Percentiles rank a stretch among this genome's conserved stretches.
phyloP scores from a whole-genome alignment of 2,329 filamentous ascomycete genomes.

The Neoarthrinium moseri region DNA sequence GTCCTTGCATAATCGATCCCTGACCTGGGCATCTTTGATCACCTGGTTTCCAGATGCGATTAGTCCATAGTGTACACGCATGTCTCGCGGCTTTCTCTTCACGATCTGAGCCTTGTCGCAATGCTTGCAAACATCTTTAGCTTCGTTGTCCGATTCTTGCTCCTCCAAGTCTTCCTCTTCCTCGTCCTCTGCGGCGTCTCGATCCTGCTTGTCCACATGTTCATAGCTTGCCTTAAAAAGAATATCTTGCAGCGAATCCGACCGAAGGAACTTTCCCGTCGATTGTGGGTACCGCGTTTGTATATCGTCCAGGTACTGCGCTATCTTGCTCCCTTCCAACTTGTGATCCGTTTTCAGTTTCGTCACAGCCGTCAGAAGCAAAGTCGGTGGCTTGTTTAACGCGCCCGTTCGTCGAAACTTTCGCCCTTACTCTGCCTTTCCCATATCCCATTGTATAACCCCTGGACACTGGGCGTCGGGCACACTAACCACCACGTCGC shows the following conservation, averaged over 20 bases:
- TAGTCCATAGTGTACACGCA: slow-evolving; percentile 22
- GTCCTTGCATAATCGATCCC: slow-evolving; percentile 14
- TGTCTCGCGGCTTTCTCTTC: slow-evolving; percentile 15
- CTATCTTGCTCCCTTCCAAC: slow-evolving; percentile 16
- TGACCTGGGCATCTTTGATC: slow-evolving; percentile 19
- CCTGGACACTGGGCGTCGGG: slow-evolving; percentile 14
- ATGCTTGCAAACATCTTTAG: slow-evolving; percentile 11
- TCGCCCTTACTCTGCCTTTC: slow-evolving; percentile 14
- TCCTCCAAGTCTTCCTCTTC: background rate
- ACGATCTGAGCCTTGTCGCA: slow-evolving; percentile 17
- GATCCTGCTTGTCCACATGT: background rate
- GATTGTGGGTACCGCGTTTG: slow-evolving; percentile 14
- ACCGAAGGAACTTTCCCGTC: slow-evolving; percentile 14
- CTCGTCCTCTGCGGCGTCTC: background rate
- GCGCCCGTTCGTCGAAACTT: slow-evolving; percentile 16
- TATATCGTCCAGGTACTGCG: slow-evolving; percentile 16
- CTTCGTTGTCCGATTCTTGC: slow-evolving; percentile 6
- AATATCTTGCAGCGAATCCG: slow-evolving; percentile 15
- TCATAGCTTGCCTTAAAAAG: slow-evolving; percentile 11
- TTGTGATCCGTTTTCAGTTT: slow-evolving; percentile 6
- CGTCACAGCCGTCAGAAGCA: slow-evolving; percentile 13
- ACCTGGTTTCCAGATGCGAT: slow-evolving; percentile 24
- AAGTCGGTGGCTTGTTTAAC: slow-evolving; percentile 18
- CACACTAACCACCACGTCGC: slow-evolving; percentile 24
- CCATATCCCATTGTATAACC: slow-evolving; percentile 23